Percentiles rank a stretch among this genome's conserved stretches.
phyloP scores from a whole-genome alignment of 2,329 filamentous ascomycete genomes.

The Neodidymelliopsis sp. region DNA sequence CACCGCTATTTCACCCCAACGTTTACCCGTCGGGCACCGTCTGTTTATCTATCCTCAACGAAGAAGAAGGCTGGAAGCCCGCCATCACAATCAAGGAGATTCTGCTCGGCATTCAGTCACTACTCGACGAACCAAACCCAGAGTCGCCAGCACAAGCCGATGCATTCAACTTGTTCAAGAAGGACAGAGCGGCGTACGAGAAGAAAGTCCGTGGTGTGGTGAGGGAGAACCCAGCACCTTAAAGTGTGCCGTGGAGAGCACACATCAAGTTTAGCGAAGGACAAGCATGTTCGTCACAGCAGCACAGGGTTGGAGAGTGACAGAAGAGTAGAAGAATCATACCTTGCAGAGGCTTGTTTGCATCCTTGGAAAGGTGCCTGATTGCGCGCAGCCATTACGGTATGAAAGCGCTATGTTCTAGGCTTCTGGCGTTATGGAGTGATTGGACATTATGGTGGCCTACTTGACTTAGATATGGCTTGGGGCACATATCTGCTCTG shows the following conservation, averaged over 20 bases:
- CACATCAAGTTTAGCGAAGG: no score
- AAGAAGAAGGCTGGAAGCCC: conserved; percentile 98
- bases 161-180: conserved; percentile 96
- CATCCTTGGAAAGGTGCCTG: background rate
- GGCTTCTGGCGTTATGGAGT: conserved; percentile 16
- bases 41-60: conserved; percentile 95
- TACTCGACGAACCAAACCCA: conserved; percentile 95
- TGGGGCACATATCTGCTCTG: conserved; percentile 1
- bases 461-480: conserved; percentile 2
- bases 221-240: conserved; percentile 84
- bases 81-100: conserved; percentile 99
- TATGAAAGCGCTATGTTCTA: conserved; percentile 7
- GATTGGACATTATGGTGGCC: conserved; percentile 10
- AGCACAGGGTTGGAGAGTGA: background rate
- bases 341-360: background rate
- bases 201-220: conserved; percentile 86
- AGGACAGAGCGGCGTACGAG: conserved; percentile 86
- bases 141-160: conserved; percentile 97
- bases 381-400: background rate
- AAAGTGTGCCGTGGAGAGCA: conserved; percentile 7
- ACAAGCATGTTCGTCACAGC: no score
- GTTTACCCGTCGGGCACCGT: conserved; percentile 98
- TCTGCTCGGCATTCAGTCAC: conserved; percentile 91
- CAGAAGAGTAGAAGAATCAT: background rate
- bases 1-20: conserved; percentile 96